phyloP scores from a whole-genome alignment of 768 basidiomycete genomes.

The Mycena chlorophos region DNA sequence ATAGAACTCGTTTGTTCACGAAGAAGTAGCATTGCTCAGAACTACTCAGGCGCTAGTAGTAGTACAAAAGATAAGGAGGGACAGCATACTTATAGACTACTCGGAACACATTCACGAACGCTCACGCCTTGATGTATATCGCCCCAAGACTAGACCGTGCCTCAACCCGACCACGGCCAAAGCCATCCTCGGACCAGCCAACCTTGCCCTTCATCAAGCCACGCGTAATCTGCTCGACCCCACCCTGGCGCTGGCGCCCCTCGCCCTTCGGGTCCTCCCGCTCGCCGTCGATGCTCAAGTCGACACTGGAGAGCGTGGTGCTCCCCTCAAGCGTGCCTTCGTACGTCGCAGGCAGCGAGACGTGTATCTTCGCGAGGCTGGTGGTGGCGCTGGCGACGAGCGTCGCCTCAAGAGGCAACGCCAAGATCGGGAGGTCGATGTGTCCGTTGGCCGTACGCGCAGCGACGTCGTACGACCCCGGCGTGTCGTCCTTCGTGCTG shows the following conservation, averaged over 20 bases:
- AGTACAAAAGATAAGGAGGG: too few relatives aligned
- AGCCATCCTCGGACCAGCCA: slow-evolving; percentile 13
- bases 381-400: slow-evolving; percentile 8
- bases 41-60: too few relatives aligned
- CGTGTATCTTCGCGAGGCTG: neutral
- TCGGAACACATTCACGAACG: too few relatives aligned
- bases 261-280: slow-evolving; percentile 10
- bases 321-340: slow-evolving; percentile 8
- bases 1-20: too few relatives aligned
- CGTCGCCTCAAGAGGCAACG: neutral
- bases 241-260: slow-evolving; percentile 4
- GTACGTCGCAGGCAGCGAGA: slow-evolving; percentile 6
- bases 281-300: neutral
- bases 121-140: too few relatives aligned
- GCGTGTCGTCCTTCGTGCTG: neutral
- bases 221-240: neutral
- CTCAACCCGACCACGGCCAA: neutral
- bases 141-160: neutral
- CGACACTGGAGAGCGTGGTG: neutral
- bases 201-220: neutral
- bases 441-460: slow-evolving; percentile 10
- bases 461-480: slow-evolving; percentile 2
- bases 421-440: slow-evolving; percentile 1
- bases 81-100: too few relatives aligned
- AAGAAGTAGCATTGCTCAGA: too few relatives aligned